phyloP scores from a whole-genome alignment of 2,329 filamentous ascomycete genomes.

The Ascochyta koolunga region DNA sequence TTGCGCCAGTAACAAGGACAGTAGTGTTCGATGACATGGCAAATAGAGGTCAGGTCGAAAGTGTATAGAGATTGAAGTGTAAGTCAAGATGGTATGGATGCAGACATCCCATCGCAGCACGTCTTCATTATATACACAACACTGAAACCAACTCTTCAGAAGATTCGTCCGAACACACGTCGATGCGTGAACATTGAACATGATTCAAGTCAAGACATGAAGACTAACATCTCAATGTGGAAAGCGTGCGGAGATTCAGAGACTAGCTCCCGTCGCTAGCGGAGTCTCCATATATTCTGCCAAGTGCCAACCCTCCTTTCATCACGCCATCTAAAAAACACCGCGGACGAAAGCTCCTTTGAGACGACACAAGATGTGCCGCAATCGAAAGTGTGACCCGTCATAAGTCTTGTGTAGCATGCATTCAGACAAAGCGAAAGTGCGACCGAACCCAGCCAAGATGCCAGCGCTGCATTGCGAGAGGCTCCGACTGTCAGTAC shows the following conservation, averaged over 20 bases:
- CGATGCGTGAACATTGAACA: background rate
- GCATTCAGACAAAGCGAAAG: slow-evolving; percentile 21
- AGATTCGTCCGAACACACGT: too few species aligned
- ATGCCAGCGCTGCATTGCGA: slow-evolving; percentile 23
- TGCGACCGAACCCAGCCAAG: slow-evolving; percentile 20
- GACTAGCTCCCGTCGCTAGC: background rate
- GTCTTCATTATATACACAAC: too few species aligned
- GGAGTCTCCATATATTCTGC: background rate
- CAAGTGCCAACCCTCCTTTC: background rate
- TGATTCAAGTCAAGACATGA: too few species aligned
- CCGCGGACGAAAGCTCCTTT: background rate
- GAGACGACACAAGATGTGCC: background rate
- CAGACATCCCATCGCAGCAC: too few species aligned
- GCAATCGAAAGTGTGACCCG: slow-evolving; percentile 8
- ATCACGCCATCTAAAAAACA: background rate
- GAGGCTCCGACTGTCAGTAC: slow-evolving; percentile 17
- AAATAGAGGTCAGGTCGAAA: background rate
- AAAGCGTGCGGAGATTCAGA: too few species aligned
- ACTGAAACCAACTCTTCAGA: too few species aligned
- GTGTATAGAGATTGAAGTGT: background rate
- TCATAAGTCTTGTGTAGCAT: slow-evolving; percentile 23
- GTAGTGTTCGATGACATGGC: slow-evolving; percentile 6
- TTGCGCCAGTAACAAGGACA: slow-evolving; percentile 43
- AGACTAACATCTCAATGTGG: too few species aligned
- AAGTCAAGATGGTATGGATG: background rate